Percentiles rank a stretch among this genome's conserved stretches.
Evolutionary conservation across 164 flowering plant genomes (phyloP).

Genomic region (Nymphaea thermarum): DNA sequence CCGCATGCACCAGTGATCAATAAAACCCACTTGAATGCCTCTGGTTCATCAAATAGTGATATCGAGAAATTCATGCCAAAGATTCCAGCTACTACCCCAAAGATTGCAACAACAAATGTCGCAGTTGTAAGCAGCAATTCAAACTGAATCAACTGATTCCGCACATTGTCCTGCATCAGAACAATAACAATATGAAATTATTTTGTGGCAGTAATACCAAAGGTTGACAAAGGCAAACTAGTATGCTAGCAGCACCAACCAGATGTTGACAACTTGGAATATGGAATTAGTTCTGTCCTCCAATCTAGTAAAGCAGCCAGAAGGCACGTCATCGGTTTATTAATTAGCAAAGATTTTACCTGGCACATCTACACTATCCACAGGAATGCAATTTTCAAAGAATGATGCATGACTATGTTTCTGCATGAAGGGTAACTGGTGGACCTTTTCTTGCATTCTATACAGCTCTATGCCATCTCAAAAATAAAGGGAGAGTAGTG

Average conservation of each 20-base stretch:
- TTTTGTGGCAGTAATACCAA: background rate
- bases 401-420: too few species aligned
- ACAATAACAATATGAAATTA: background rate
- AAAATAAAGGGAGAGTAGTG: background rate
- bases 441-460: background rate
- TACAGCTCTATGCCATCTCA: background rate
- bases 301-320: background rate
- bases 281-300: background rate
- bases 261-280: background rate
- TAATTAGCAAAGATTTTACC: background rate
- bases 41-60: conserved; percentile 37
- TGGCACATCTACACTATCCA: too few species aligned
- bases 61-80: conserved; percentile 87
- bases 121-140: conserved; percentile 91
- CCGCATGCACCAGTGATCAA: conserved; percentile 38
- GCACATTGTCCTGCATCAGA: conserved; percentile 75
- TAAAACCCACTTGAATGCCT: conserved; percentile 60
- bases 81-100: conserved; percentile 74
- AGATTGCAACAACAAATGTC: conserved; percentile 71
- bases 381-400: too few species aligned
- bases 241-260: background rate
- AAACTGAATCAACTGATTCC: conserved; percentile 83
- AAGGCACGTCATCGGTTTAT: background rate
- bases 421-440: background rate
- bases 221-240: background rate